Evolutionary conservation across 2,329 filamentous ascomycete genomes (phyloP).

Genomic region (Drechslera avenae): DNA sequence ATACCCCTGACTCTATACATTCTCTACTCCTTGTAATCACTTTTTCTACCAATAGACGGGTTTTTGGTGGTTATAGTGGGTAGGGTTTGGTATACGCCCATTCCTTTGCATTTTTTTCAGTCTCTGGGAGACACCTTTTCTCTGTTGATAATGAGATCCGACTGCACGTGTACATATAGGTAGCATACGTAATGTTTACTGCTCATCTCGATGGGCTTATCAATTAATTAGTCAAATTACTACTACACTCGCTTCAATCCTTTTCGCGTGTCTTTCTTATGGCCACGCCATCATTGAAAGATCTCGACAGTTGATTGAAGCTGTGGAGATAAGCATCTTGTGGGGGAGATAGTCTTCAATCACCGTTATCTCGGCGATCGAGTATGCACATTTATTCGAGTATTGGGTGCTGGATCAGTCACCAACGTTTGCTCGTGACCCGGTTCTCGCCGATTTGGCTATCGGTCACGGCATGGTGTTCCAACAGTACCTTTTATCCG

Average conservation of each 20-base stretch:
- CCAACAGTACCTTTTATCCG: no score
- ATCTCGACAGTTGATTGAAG: no score
- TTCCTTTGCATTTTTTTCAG: slow-evolving; percentile 7
- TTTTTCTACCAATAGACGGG: slow-evolving; percentile 4
- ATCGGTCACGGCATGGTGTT: no score
- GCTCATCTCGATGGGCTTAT: slow-evolving; percentile 2
- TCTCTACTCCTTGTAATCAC: slow-evolving; percentile 16
- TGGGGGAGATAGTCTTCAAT: no score
- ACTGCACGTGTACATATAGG: slow-evolving; percentile 22
- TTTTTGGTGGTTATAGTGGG: slow-evolving; percentile 1
- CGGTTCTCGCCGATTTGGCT: no score
- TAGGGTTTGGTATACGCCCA: slow-evolving; percentile 18
- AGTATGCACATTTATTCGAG: no score
- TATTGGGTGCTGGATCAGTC: no score
- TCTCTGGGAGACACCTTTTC: slow-evolving; percentile 16
- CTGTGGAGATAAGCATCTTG: no score
- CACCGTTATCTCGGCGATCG: no score
- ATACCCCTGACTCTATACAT: slow-evolving; percentile 14
- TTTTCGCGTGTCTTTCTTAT: no score
- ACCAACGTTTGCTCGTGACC: no score
- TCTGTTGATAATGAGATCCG: slow-evolving; percentile 25
- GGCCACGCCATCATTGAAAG: no score
- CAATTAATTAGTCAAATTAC: background rate
- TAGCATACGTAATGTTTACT: slow-evolving; percentile 27
- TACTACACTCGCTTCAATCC: background rate